Evolutionary conservation across 257 asterid genomes (phyloP), one percentile per base, ranked within the genome.

Genomic region (Eustoma russellianum): DNA sequence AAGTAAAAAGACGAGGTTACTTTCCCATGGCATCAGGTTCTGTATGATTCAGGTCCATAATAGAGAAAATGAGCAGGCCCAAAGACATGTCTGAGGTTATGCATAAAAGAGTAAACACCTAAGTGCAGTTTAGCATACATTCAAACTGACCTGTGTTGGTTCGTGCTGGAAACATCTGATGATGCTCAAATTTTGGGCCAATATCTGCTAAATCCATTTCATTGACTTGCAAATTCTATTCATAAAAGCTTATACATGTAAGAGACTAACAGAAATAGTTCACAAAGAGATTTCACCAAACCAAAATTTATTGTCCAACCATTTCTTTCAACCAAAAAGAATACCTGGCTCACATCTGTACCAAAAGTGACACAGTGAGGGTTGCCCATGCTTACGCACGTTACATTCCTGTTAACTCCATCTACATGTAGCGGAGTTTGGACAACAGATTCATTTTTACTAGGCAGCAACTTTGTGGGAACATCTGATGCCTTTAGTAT

Each of bases 371-470:
- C 74, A 65, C 93, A 87, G 52, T 83, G 96, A 49, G 96, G 96
- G 71, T 83, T 87, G 52, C 96, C 96, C 96, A 87, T 87, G 77
- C 96, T 81, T 46, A 87, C 90, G 63, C 96, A 87, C 17, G 94
- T 84, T 33, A 84, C 94, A 52, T 78, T 72, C 94, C 94, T 83
- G 61, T 55, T 55, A 34, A 60, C 51, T 46, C 93, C 96, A 58
- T 83, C 83, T 8, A 87, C 85, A 33, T 62, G 77, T 62, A 87
- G 65, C 50, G 66, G 66, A 57, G 81, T 79, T 66, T 72, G 83
- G 59, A 88, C 90, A 40, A 65, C 94, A 10, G 89, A 76, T 61
- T 83, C 78, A 55, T 65, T 83, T 63, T 69, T 69, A 60, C 77
- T 89, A 47, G 95, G 81, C 35, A 68, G 69, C 64, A 85, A 74